These are phyloP conservation scores for peach (Prunus persica) DNA, from an alignment of 306 rosid genomes.

Conservation along the genomic window Prunus_persica_NCBIv2 NC_034014.1:25792501-25793000, in stretches of 20 bases:
- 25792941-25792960: slow-evolving; percentile 3
- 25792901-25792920: slow-evolving; percentile 24
- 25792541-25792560: slow-evolving; percentile 43
- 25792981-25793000: background rate
- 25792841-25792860: slow-evolving; percentile 92
- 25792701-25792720: slow-evolving; percentile 77
- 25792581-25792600: slow-evolving; percentile 54
- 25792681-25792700: slow-evolving; percentile 70
- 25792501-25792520: slow-evolving; percentile 56
- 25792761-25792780: slow-evolving; percentile 57
- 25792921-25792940: background rate
- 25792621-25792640: slow-evolving; percentile 79
- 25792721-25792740: slow-evolving; percentile 95
- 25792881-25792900: slow-evolving; percentile 25
- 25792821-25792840: slow-evolving; percentile 73
- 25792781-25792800: slow-evolving; percentile 72
- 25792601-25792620: slow-evolving; percentile 71
- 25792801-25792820: slow-evolving; percentile 64
- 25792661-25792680: slow-evolving; percentile 62
- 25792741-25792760: slow-evolving; percentile 46
- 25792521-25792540: slow-evolving; percentile 72
- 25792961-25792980: background rate
- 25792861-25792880: slow-evolving; percentile 43
- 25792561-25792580: slow-evolving; percentile 73
- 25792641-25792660: slow-evolving; percentile 75